These are phyloP conservation scores for Chytriomyces hyalinus DNA, from an alignment of 192 early-diverging fungal genomes.

Conservation along the genomic window DNA sequence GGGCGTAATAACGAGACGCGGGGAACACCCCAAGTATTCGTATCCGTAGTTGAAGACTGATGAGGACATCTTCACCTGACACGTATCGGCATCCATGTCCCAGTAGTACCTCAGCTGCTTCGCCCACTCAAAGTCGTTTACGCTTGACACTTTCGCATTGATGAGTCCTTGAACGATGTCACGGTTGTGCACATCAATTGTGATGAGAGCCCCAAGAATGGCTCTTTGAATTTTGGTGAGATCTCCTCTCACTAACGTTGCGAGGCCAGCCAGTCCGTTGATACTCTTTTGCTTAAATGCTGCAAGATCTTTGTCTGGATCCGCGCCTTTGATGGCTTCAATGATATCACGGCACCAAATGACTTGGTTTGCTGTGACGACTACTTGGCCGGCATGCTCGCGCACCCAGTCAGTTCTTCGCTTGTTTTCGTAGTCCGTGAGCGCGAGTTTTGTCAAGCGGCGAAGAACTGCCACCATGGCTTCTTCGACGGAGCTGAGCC, in stretches of 20 bases:
- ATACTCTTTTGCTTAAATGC: slow-evolving; percentile 55
- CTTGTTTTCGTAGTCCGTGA: slow-evolving; percentile 57
- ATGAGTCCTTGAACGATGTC: slow-evolving; percentile 61
- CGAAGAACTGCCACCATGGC: slow-evolving; percentile 60
- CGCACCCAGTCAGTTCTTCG: slow-evolving; percentile 60
- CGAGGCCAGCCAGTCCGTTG: slow-evolving; percentile 49
- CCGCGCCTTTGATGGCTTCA: slow-evolving; percentile 50
- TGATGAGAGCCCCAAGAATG: slow-evolving; percentile 64
- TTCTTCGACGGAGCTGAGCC: slow-evolving; percentile 66
- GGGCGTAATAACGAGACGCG: slow-evolving; percentile 65
- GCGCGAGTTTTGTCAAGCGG: slow-evolving; percentile 54
- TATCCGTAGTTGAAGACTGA: slow-evolving; percentile 65
- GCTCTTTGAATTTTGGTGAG: slow-evolving; percentile 61
- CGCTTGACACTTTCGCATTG: slow-evolving; percentile 47
- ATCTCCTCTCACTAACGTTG: slow-evolving; percentile 61
- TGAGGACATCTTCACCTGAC: slow-evolving; percentile 63
- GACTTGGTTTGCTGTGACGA: slow-evolving; percentile 63
- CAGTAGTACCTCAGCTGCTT: slow-evolving; percentile 67
- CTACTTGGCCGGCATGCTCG: slow-evolving; percentile 64
- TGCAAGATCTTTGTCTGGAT: slow-evolving; percentile 46
- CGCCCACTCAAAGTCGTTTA: slow-evolving; percentile 65
- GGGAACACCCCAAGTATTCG: slow-evolving; percentile 67
- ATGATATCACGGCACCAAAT: slow-evolving; percentile 59
- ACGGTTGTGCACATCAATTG: slow-evolving; percentile 68
- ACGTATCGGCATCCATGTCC: slow-evolving; percentile 63